These are phyloP conservation scores for Fusarium phyllophilum DNA, from an alignment of 2,329 filamentous ascomycete genomes.

Conservation along the genomic window DNA sequence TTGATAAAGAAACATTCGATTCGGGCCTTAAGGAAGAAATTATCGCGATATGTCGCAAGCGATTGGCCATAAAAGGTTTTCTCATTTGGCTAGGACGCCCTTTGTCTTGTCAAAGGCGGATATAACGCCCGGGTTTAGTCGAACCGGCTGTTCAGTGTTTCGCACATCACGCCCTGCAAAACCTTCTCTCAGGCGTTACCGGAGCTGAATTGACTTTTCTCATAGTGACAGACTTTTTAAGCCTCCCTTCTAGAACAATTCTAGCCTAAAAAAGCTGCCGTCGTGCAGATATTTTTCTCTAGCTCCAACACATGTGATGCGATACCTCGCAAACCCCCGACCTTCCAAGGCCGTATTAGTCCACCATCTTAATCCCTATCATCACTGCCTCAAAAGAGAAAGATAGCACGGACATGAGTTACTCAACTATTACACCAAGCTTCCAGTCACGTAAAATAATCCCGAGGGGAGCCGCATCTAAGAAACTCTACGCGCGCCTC, in stretches of 20 bases:
- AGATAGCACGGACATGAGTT: background rate
- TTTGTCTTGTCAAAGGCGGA: background rate
- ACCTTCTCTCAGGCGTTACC: background rate
- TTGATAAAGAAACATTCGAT: background rate
- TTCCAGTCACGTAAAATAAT: background rate
- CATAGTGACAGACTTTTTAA: background rate
- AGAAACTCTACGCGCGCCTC: slow-evolving; percentile 9
- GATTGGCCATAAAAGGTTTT: background rate
- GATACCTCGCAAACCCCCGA: background rate
- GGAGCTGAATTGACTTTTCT: background rate
- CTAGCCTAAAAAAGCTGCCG: background rate
- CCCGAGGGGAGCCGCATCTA: slow-evolving; percentile 17
- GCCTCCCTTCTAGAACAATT: background rate
- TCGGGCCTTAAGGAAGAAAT: background rate
- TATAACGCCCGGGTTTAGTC: background rate
- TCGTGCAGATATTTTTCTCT: background rate
- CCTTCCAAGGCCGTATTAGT: background rate
- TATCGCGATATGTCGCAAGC: background rate
- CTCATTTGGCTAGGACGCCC: background rate
- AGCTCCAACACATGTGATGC: background rate
- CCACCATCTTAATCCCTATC: too few species aligned
- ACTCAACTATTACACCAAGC: slow-evolving; percentile 8
- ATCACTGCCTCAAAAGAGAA: fast-evolving
- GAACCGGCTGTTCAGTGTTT: background rate
- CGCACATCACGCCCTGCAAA: background rate